Evolutionary conservation across 2,329 filamentous ascomycete genomes (phyloP).

Genomic region (Verticillium nonalfalfae): DNA sequence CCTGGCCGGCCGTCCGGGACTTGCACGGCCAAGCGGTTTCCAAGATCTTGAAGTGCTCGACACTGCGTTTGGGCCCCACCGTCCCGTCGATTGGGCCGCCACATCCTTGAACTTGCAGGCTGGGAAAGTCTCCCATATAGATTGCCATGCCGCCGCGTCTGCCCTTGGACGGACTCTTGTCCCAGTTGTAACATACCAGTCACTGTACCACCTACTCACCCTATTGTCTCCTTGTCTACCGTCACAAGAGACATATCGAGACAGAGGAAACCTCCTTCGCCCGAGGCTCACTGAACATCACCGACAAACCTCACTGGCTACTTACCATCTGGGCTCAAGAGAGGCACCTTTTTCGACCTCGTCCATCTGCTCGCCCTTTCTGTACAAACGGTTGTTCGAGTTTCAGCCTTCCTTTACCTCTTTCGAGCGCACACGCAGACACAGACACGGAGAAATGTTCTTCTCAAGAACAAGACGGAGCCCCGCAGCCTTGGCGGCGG

Average conservation of each 20-base stretch:
- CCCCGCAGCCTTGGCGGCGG: conserved; percentile 5
- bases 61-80: background rate
- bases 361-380: background rate
- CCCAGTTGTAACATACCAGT: background rate
- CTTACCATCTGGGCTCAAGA: background rate
- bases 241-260: background rate
- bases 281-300: background rate
- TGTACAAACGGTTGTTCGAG: background rate
- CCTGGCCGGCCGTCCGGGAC: background rate
- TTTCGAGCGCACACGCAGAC: background rate
- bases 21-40: background rate
- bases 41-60: background rate
- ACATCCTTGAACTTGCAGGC: background rate
- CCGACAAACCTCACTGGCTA: background rate
- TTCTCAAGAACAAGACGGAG: conserved; percentile 2
- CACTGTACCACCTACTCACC: background rate
- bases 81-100: background rate
- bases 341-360: background rate
- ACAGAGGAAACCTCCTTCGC: background rate
- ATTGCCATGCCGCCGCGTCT: background rate
- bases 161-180: background rate
- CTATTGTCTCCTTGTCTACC: background rate
- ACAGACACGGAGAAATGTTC: conserved; percentile 2
- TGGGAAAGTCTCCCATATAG: background rate
- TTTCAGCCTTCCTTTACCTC: background rate